Evolutionary conservation across 768 basidiomycete species (phyloP).

Genomic region (Pleurotus platypus): DNA sequence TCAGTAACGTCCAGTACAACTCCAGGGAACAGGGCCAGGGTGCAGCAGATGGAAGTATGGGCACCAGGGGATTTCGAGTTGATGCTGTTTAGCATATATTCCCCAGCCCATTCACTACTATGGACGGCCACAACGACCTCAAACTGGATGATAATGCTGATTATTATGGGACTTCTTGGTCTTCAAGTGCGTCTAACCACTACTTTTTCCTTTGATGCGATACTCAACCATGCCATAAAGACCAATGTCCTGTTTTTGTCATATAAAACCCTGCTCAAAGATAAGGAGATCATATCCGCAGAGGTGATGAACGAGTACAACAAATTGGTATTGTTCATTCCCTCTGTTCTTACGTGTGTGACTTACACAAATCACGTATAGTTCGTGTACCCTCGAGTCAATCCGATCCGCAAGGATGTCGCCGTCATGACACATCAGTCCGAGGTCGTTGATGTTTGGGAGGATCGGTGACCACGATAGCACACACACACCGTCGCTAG

Average conservation of each 20-base stretch:
- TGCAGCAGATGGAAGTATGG: slow-evolving; percentile 84
- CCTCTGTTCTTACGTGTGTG: background rate
- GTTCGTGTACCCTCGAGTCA: slow-evolving; percentile 84
- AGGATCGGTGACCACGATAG: slow-evolving; percentile 24
- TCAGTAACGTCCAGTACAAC: slow-evolving; percentile 32
- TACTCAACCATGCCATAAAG: slow-evolving; percentile 25
- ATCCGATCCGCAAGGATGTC: slow-evolving; percentile 72
- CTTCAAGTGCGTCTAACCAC: slow-evolving; percentile 48
- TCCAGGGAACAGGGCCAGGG: slow-evolving; percentile 37
- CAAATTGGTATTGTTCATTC: slow-evolving; percentile 49
- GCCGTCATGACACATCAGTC: slow-evolving; percentile 85
- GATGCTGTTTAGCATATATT: slow-evolving; percentile 70
- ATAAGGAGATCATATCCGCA: slow-evolving; percentile 68
- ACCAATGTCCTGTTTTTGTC: slow-evolving; percentile 45
- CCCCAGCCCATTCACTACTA: slow-evolving; percentile 68
- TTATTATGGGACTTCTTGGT: slow-evolving; percentile 66
- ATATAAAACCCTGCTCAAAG: slow-evolving; percentile 68
- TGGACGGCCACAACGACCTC: slow-evolving; percentile 69
- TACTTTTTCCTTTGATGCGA: background rate
- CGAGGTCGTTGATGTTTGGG: slow-evolving; percentile 66
- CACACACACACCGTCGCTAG: too few species aligned
- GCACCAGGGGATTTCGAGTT: slow-evolving; percentile 69
- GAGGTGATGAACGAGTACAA: slow-evolving; percentile 88
- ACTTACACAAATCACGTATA: slow-evolving; percentile 22
- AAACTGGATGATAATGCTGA: slow-evolving; percentile 72